Conservation (phyloP, 306 rosid species). For the Myrica gale region DNA sequence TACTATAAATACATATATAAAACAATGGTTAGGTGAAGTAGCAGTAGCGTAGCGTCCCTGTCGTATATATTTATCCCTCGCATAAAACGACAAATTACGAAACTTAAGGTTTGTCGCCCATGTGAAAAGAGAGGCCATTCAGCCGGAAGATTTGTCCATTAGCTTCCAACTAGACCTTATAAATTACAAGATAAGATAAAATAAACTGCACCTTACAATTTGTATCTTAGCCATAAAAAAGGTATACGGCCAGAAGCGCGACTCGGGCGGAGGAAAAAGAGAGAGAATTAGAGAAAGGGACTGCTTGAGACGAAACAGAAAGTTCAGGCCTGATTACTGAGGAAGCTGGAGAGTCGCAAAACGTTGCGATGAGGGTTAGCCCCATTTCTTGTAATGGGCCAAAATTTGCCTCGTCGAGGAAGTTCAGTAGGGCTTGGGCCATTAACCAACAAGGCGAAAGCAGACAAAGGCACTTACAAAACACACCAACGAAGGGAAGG, state of each 20-base stretch:
- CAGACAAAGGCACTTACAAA: too few relatives aligned
- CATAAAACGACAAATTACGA: background rate
- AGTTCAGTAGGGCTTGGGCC: too few relatives aligned
- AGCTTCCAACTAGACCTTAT: background rate
- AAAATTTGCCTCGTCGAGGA: too few relatives aligned
- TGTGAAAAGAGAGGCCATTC: background rate
- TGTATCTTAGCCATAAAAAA: background rate
- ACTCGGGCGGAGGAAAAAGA: background rate
- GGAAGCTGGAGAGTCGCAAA: background rate
- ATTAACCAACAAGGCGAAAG: too few relatives aligned
- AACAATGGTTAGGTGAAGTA: conserved; percentile 22
- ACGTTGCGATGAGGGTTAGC: too few relatives aligned
- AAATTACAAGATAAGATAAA: background rate
- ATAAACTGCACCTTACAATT: too few relatives aligned
- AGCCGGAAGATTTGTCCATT: background rate
- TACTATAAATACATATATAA: background rate
- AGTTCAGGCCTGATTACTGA: background rate
- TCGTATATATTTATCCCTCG: background rate
- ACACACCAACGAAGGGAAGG: too few relatives aligned
- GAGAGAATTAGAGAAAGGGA: background rate
- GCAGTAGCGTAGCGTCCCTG: background rate
- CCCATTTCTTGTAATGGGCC: too few relatives aligned
- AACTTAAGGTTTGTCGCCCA: background rate
- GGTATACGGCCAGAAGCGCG: too few relatives aligned
- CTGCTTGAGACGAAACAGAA: background rate